Conservation (phyloP, 1,284 basidiomycete genomes). For the Melampsora abietis-canadensis region DNA sequence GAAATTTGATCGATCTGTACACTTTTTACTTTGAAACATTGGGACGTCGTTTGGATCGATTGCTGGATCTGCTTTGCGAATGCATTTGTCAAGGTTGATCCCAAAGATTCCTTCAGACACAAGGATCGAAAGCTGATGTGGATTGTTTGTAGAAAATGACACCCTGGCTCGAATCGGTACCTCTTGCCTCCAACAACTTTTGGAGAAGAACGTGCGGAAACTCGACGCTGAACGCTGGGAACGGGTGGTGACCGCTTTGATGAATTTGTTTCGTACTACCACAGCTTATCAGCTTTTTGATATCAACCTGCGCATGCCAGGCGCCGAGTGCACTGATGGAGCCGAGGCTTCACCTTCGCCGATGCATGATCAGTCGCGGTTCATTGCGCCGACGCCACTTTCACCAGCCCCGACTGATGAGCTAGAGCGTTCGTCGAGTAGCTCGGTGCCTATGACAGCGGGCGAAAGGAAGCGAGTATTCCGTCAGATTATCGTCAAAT, state of each 20-base stretch:
- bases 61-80: conserved; percentile 87
- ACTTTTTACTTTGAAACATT: conserved; percentile 92
- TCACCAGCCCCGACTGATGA: conserved; percentile 57
- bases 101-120: neutral
- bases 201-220: conserved; percentile 90
- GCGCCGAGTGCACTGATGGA: conserved; percentile 55
- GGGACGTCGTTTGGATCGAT: conserved; percentile 81
- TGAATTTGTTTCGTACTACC: conserved; percentile 92
- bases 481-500: conserved; percentile 99
- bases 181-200: conserved; percentile 90
- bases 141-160: conserved; percentile 73
- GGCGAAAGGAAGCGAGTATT: conserved; percentile 83
- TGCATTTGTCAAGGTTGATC: conserved; percentile 94
- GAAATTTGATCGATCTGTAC: conserved; percentile 92
- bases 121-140: neutral
- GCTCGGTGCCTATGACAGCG: conserved; percentile 52
- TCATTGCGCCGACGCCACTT: conserved; percentile 74
- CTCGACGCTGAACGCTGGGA: conserved; percentile 84
- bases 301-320: conserved; percentile 65
- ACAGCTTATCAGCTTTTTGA: conserved; percentile 97
- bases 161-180: conserved; percentile 96
- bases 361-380: conserved; percentile 57
- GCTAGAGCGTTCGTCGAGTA: conserved; percentile 29
- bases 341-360: conserved; percentile 34
- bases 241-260: conserved; percentile 85